These are phyloP conservation scores for Spiromastix sp. DNA, from an alignment of 2,329 filamentous ascomycete genomes.

Conservation along the genomic window DNA sequence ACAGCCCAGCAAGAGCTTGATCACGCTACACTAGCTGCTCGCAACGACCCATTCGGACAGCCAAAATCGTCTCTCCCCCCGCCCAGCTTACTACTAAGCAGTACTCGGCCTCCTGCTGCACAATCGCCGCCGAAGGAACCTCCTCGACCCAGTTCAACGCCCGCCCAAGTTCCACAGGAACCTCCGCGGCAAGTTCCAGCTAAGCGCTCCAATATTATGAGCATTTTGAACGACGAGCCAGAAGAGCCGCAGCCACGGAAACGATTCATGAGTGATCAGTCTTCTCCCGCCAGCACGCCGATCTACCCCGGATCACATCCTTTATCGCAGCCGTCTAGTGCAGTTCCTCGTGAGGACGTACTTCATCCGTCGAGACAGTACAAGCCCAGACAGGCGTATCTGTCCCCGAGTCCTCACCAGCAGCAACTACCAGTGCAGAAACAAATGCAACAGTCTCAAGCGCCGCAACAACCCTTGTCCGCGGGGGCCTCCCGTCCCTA, in stretches of 20 bases:
- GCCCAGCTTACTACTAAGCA: slow-evolving; percentile 1
- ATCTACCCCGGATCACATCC: slow-evolving; percentile 17
- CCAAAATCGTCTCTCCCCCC: slow-evolving; percentile 5
- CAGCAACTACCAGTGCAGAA: slow-evolving; percentile 18
- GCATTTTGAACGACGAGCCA: slow-evolving; percentile 38
- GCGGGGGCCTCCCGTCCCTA: slow-evolving; percentile 18
- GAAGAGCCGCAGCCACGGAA: slow-evolving; percentile 36
- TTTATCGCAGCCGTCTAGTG: slow-evolving; percentile 15
- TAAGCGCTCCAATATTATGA: slow-evolving; percentile 41
- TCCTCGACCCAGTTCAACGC: slow-evolving; percentile 23
- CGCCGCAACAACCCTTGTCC: slow-evolving; percentile 10
- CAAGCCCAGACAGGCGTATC: slow-evolving; percentile 11
- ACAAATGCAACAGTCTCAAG: slow-evolving; percentile 11
- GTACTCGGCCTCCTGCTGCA: slow-evolving; percentile 4
- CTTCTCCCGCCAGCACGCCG: slow-evolving; percentile 16
- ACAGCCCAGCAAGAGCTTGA: slow-evolving; percentile 7
- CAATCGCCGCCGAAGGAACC: slow-evolving; percentile 26
- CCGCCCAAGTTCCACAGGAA: slow-evolving; percentile 21
- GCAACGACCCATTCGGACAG: slow-evolving; percentile 3
- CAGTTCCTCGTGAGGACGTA: slow-evolving; percentile 18
- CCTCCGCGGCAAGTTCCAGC: slow-evolving; percentile 32
- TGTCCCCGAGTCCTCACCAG: slow-evolving; percentile 8
- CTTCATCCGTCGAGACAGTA: slow-evolving; percentile 7
- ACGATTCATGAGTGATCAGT: slow-evolving; percentile 32
- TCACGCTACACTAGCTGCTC: background rate